phyloP scores from a whole-genome alignment of 2,329 filamentous ascomycete genomes.

The Sarocladium strictum region DNA sequence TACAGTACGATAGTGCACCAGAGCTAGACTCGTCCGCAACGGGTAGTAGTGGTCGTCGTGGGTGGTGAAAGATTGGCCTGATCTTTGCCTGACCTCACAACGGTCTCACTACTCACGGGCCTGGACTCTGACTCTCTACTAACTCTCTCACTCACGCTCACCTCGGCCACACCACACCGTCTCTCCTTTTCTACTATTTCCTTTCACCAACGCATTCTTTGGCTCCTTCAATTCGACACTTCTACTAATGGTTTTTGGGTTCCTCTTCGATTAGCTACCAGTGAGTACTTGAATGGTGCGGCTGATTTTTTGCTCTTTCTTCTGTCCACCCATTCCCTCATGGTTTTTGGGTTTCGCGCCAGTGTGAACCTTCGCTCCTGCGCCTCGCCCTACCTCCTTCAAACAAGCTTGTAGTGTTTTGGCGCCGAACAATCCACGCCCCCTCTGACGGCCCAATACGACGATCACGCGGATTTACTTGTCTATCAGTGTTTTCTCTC shows the following conservation, averaged over 20 bases:
- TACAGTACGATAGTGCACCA: background rate
- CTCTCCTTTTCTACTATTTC: background rate
- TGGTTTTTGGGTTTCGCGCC: constrained; percentile 2
- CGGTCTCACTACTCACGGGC: background rate
- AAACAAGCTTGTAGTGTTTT: background rate
- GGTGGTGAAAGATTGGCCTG: background rate
- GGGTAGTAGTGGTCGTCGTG: background rate
- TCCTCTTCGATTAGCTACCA: background rate
- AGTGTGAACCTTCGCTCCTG: background rate
- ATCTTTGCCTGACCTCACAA: background rate
- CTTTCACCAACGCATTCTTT: background rate
- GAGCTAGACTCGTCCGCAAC: background rate
- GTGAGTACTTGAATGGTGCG: background rate
- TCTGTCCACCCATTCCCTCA: background rate
- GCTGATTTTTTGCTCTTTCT: background rate
- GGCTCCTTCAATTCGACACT: background rate
- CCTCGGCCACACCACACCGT: background rate
- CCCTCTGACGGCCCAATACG: background rate
- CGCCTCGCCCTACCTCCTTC: background rate
- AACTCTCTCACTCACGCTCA: background rate
- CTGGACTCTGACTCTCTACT: background rate
- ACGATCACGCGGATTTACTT: background rate
- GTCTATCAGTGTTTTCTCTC: background rate
- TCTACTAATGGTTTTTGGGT: background rate
- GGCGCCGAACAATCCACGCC: background rate